Evolutionary conservation across 176 grass and related monocot species (phyloP).

Genomic region (Carex pumila): DNA sequence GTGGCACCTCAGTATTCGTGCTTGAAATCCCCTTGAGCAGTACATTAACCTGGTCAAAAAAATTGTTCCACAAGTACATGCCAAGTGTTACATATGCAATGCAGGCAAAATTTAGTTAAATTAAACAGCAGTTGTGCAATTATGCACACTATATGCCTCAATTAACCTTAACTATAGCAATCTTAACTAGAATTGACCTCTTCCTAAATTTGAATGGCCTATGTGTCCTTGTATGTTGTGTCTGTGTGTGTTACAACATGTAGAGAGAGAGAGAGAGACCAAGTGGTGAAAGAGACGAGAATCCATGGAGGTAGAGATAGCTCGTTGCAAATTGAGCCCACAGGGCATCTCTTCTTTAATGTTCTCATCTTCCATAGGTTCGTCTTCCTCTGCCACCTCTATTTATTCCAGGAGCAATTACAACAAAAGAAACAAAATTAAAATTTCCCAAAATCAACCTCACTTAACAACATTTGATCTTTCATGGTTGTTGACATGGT

Average conservation of each 20-base stretch:
- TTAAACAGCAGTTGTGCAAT: not conserved
- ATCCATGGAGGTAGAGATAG: slow-evolving; percentile 81
- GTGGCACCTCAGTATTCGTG: slow-evolving; percentile 39
- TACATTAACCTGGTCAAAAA: slow-evolving; percentile 64
- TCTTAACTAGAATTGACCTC: not conserved
- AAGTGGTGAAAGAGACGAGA: slow-evolving; percentile 72
- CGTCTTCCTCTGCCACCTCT: slow-evolving; percentile 51
- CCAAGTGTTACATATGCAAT: slow-evolving; percentile 12
- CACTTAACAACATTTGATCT: not conserved
- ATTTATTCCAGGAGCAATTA: not conserved
- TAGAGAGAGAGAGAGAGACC: slow-evolving; percentile 30
- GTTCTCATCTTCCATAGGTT: slow-evolving; percentile 55
- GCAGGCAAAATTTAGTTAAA: slow-evolving; percentile 9
- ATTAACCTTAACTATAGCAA: not conserved
- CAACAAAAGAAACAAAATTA: slow-evolving; percentile 6
- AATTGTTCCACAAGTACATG: not conserved
- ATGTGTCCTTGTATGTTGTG: not conserved
- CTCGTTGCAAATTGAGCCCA: slow-evolving; percentile 53
- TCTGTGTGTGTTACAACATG: not conserved
- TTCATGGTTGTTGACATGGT: not conserved
- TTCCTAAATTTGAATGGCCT: slow-evolving; percentile 1
- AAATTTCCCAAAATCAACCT: not conserved
- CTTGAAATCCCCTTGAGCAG: slow-evolving; percentile 54
- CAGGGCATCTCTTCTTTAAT: slow-evolving; percentile 37
- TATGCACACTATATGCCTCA: not conserved